Evolutionary conservation across 1,284 basidiomycete genomes (phyloP).

Genomic region (Ceratobasidium sp.): DNA sequence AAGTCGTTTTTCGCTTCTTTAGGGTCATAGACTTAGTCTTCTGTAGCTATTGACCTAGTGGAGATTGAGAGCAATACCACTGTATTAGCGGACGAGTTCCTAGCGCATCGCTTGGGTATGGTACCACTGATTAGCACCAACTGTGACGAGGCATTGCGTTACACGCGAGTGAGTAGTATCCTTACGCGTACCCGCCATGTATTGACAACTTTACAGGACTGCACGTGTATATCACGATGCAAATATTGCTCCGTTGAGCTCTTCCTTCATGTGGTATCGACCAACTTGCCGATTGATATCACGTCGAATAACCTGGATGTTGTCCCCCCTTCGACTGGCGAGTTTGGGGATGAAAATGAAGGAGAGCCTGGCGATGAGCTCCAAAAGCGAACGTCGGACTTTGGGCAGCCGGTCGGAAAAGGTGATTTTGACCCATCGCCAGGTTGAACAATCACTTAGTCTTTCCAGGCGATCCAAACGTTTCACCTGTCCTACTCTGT

Average conservation of each 20-base stretch:
- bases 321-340: constrained; percentile 49
- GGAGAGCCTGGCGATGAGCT: constrained; percentile 71
- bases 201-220: constrained; percentile 65
- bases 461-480: constrained; percentile 62
- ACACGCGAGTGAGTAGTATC: constrained; percentile 67
- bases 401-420: constrained; percentile 90
- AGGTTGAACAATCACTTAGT: not conserved
- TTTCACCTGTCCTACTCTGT: constrained; percentile 81
- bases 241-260: constrained; percentile 82
- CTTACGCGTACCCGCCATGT: not conserved
- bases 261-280: constrained; percentile 72
- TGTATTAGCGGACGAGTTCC: constrained; percentile 96
- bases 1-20: constrained; percentile 40
- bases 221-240: constrained; percentile 80
- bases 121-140: constrained; percentile 87
- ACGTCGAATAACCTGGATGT: constrained; percentile 81
- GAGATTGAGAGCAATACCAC: constrained; percentile 92
- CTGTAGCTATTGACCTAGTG: constrained; percentile 92
- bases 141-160: constrained; percentile 85
- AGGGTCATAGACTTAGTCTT: not conserved
- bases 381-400: constrained; percentile 72
- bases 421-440: constrained; percentile 52
- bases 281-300: constrained; percentile 76
- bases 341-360: constrained; percentile 50
- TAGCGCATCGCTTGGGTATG: constrained; percentile 95